Conservation (phyloP, 129 eudicot genomes). For the Chrysanthemum lavandulifolium region DNA sequence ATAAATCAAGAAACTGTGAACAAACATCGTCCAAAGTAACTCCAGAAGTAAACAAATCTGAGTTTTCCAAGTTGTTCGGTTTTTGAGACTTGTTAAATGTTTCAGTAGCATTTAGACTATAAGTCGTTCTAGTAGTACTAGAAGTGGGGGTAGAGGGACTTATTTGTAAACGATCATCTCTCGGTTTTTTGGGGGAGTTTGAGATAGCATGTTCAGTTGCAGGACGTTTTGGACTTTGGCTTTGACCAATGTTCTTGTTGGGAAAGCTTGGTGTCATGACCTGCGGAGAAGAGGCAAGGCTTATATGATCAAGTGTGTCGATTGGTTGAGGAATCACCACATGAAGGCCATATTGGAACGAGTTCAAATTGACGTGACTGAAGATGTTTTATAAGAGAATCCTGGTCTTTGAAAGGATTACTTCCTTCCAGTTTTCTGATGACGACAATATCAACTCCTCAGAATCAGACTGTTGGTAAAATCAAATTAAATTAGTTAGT, state of each 20-base stretch:
- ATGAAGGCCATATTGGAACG: conserved; percentile 1
- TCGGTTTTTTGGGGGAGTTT: conserved; percentile 28
- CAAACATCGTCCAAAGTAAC: neutral
- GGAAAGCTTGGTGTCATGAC: neutral
- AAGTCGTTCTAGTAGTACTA: conserved; percentile 7
- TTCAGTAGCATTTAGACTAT: neutral
- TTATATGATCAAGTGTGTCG: conserved; percentile 8
- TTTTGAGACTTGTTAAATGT: too few species aligned
- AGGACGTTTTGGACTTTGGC: conserved; percentile 32
- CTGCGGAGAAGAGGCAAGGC: conserved; percentile 18
- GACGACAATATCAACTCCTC: conserved; percentile 28
- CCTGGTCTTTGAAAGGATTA: conserved; percentile 20
- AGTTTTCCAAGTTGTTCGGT: neutral
- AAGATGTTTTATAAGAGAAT: conserved; percentile 14
- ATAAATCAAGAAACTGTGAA: neutral
- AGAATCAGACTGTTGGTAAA: conserved; percentile 26
- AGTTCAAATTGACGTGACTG: conserved; percentile 14
- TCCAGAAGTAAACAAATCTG: neutral
- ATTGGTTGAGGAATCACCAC: conserved; percentile 18
- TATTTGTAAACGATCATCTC: conserved; percentile 9
- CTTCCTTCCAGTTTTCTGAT: conserved; percentile 25
- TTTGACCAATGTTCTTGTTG: conserved; percentile 10
- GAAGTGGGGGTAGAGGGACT: conserved; percentile 10
- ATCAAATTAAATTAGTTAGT: neutral
- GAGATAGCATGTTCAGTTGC: conserved; percentile 24